phyloP scores from a whole-genome alignment of 768 basidiomycete genomes.

The Macrolepiota dolichaula region DNA sequence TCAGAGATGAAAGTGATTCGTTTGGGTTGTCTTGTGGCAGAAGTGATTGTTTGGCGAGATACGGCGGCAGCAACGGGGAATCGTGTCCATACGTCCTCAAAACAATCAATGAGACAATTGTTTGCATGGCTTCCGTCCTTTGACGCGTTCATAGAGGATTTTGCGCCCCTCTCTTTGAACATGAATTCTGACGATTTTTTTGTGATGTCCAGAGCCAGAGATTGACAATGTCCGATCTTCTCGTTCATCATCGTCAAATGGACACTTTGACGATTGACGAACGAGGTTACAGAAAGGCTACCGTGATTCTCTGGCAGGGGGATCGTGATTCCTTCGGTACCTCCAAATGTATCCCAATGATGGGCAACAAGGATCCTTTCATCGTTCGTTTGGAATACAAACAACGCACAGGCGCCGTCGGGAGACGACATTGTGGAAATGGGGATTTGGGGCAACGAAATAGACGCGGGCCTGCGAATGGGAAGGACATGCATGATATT shows the following conservation, averaged over 20 bases:
- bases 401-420: conserved; percentile 51
- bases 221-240: conserved; percentile 28
- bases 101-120: conserved; percentile 55
- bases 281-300: conserved; percentile 38
- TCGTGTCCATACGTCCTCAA: conserved; percentile 57
- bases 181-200: conserved; percentile 53
- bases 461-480: conserved; percentile 30
- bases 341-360: conserved; percentile 58
- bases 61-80: conserved; percentile 57
- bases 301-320: conserved; percentile 24
- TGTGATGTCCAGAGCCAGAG: conserved; percentile 50
- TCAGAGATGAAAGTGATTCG: conserved; percentile 43
- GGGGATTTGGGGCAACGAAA: conserved; percentile 27
- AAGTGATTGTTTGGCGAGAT: conserved; percentile 34
- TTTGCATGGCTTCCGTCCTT: conserved; percentile 24
- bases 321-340: conserved; percentile 38
- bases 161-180: conserved; percentile 41
- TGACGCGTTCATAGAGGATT: conserved; percentile 14
- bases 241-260: conserved; percentile 42
- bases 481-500: conserved; percentile 21
- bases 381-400: conserved; percentile 21
- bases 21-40: conserved; percentile 26
- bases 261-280: conserved; percentile 36
- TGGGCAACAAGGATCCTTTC: conserved; percentile 23
- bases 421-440: conserved; percentile 43